Conservation (phyloP, 345 rosid genomes). For the Firmiana major region DNA sequence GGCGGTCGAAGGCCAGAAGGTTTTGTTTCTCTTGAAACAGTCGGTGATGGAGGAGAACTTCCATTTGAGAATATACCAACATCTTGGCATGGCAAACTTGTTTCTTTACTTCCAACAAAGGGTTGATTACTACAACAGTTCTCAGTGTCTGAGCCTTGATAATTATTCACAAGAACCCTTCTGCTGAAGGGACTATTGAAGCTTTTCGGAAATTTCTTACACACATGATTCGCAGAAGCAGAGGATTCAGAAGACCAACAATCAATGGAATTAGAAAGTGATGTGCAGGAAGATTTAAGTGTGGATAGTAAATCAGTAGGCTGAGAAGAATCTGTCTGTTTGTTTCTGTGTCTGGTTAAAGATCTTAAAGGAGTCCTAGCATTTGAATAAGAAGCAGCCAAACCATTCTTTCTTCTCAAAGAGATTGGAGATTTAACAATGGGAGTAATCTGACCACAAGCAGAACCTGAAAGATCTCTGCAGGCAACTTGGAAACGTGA, state of each 20-base stretch:
- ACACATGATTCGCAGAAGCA: conserved; percentile 14
- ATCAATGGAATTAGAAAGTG: conserved; percentile 24
- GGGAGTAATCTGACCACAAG: conserved; percentile 2
- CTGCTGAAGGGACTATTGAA: background rate
- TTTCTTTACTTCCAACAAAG: conserved; percentile 8
- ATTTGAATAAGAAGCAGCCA: conserved; percentile 17
- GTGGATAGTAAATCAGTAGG: conserved; percentile 10
- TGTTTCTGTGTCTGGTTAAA: conserved; percentile 7
- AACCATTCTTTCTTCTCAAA: conserved; percentile 20
- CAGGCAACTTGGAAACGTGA: conserved; percentile 9
- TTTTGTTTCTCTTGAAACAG: conserved; percentile 14
- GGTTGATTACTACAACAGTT: background rate
- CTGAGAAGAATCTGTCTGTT: conserved; percentile 14
- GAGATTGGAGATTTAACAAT: conserved; percentile 19
- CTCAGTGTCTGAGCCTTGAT: conserved; percentile 13
- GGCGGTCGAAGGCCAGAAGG: conserved; percentile 45
- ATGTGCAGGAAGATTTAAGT: conserved; percentile 16
- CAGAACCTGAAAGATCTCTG: conserved; percentile 6
- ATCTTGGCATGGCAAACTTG: background rate
- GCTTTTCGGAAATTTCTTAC: background rate
- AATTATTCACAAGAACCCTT: background rate
- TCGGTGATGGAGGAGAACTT: conserved; percentile 5
- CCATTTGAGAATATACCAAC: background rate
- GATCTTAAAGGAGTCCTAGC: conserved; percentile 19
- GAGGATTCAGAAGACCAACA: conserved; percentile 25